Conservation (phyloP, 768 basidiomycete species). For the Pulveroboletus frians region DNA sequence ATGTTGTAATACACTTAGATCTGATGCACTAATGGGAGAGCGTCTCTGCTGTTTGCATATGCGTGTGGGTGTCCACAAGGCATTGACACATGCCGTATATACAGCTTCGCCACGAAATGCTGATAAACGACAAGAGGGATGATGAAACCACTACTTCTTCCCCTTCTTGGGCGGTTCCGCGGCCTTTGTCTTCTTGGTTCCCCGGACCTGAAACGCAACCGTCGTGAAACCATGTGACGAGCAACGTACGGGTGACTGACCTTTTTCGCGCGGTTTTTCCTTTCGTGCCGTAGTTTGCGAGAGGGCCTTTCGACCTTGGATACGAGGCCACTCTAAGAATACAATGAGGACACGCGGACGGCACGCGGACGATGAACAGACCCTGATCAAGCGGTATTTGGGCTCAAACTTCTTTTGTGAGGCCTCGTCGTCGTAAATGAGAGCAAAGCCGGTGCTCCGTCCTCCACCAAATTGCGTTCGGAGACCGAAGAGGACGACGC, state of each 20-base stretch:
- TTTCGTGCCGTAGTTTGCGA: conserved; percentile 97
- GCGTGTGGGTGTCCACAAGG: conserved; percentile 21
- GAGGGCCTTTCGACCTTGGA: conserved; percentile 86
- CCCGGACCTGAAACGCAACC: conserved; percentile 63
- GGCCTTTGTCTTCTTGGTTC: conserved; percentile 94
- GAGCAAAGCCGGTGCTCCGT: conserved; percentile 91
- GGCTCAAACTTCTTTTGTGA: conserved; percentile 98
- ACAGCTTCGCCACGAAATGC: conserved; percentile 36
- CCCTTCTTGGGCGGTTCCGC: conserved; percentile 88
- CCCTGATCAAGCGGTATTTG: conserved; percentile 88
- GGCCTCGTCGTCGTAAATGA: conserved; percentile 96
- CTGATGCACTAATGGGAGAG: conserved; percentile 20
- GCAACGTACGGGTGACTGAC: conserved; percentile 37
- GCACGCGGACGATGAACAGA: conserved; percentile 40
- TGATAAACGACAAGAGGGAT: conserved; percentile 28
- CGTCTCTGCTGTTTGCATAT: conserved; percentile 14
- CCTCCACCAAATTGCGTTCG: conserved; percentile 98
- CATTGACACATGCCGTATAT: conserved; percentile 39
- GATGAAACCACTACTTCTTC: conserved; percentile 66
- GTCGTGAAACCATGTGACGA: conserved; percentile 11
- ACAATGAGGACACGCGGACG: conserved; percentile 1
- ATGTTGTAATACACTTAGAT: conserved; percentile 32
- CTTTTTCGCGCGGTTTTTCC: conserved; percentile 99
- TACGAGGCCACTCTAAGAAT: conserved; percentile 54
- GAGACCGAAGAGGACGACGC: conserved; percentile 93